Evolutionary conservation across 202 grass and related monocot genomes (phyloP), one percentile per base, ranked within the genome.

Genomic region (Sporobolus alterniflorus): DNA sequence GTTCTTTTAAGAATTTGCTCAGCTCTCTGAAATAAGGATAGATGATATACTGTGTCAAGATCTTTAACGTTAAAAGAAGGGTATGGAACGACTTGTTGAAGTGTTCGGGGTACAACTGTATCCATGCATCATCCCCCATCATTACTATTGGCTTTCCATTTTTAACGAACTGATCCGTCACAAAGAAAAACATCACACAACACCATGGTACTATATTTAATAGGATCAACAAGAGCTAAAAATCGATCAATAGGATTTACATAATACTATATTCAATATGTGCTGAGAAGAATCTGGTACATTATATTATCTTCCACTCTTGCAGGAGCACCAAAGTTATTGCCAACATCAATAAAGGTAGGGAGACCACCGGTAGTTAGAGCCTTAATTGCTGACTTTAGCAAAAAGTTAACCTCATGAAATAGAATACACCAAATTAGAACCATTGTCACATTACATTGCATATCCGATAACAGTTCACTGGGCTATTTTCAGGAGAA

Each of bases 31-130:
- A 78, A 83, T 40, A 77, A 73, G 73, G 72, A 74, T 10, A 49
- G 32, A 80, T 78, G 33, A 43, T 70, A 77, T 91, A 98, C 96
- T 29, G 96, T 98, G 39, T 95, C 87, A 74, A 98, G 96, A 88
- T 98, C 96, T 93, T 98, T 98, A 74, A 98, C 96, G 63, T 98
- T 93, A 89, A 98, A 98, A 74, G 96, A 98, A 77, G 96, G 96
- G 63, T 95, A 98, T 7, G 96, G 96, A 76, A 95, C 64, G 90
- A 98, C 65, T 88, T 86, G 70, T 95, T 82, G 89, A 98, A 98
- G 64, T 98, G 96, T 47, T 98, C 82, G 62, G 96, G 96, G 85
- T 93, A 98, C 73, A 98, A 77, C n/a, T 98, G 92, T 78, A 90
- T 88, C 96, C 92, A 98, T 29, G 96, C 95, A 74, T 98, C 96